Evolutionary conservation across 345 rosid species (phyloP).

Genomic region (Hibiscus tridactylites): DNA sequence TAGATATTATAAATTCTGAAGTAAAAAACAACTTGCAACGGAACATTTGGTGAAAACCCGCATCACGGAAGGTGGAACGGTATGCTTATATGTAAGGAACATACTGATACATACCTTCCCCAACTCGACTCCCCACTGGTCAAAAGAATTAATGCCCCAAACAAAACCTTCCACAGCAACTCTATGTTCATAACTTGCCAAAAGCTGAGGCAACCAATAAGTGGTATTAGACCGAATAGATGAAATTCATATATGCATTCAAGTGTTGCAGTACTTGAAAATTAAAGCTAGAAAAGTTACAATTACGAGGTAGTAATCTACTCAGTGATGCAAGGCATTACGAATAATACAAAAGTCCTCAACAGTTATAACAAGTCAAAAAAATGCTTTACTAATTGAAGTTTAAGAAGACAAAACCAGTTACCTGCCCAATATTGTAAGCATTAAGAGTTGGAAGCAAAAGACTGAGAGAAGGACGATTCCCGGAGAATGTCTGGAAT

Average conservation of each 20-base stretch:
- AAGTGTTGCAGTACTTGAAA: neutral
- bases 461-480: constrained; percentile 89
- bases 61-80: neutral
- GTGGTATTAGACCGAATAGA: neutral
- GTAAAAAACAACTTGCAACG: neutral
- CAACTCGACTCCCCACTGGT: constrained; percentile 99
- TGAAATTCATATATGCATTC: neutral
- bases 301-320: neutral
- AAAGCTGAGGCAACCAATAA: constrained; percentile 38
- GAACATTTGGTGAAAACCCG: neutral
- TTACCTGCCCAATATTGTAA: constrained; percentile 79
- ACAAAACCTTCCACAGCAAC: constrained; percentile 89
- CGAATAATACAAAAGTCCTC: neutral
- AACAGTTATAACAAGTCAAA: neutral
- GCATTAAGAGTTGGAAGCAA: constrained; percentile 75
- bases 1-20: neutral
- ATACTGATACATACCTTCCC: constrained; percentile 56
- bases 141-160: constrained; percentile 98
- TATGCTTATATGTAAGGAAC: neutral
- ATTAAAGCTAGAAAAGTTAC: neutral
- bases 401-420: constrained; percentile 10
- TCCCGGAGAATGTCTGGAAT: constrained; percentile 73
- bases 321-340: neutral
- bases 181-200: constrained; percentile 93
- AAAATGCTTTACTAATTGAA: constrained; percentile 2